Evolutionary conservation across 2,329 filamentous ascomycete genomes (phyloP).

Genomic region (Botrytis byssoidea): DNA sequence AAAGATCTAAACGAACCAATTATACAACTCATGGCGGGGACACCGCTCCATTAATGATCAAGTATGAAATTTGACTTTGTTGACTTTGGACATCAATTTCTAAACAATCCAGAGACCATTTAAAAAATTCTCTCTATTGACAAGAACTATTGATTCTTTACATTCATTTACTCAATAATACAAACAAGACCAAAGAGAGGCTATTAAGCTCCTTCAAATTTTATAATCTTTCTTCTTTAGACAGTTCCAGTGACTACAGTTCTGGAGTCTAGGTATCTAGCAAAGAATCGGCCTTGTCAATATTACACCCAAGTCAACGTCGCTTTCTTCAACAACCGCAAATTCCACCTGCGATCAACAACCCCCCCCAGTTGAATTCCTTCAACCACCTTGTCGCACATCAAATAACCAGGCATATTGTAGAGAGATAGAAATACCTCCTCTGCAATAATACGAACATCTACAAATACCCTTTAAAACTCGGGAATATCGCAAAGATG

Average conservation of each 20-base stretch:
- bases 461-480: not conserved
- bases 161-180: slow-evolving; percentile 27
- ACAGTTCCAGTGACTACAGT: not conserved
- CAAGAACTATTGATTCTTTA: slow-evolving; percentile 27
- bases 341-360: slow-evolving; percentile 13
- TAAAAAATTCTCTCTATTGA: slow-evolving; percentile 11
- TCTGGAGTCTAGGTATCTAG: not conserved
- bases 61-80: slow-evolving; percentile 1
- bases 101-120: slow-evolving; percentile 6
- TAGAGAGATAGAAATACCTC: not conserved
- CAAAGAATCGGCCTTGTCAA: not conserved
- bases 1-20: slow-evolving; percentile 4
- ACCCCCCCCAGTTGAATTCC: not conserved
- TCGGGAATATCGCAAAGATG: slow-evolving; percentile 56
- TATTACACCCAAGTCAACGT: slow-evolving; percentile 18
- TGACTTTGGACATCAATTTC: slow-evolving; percentile 20
- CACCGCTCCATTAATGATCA: slow-evolving; percentile 9
- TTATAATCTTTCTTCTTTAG: slow-evolving; percentile 6
- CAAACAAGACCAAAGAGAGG: not conserved
- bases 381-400: slow-evolving; percentile 11
- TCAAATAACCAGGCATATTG: not conserved
- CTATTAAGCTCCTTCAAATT: not conserved
- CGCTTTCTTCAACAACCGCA: slow-evolving; percentile 18
- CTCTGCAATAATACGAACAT: not conserved
- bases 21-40: not conserved